Conservation (phyloP, 2,329 filamentous ascomycete species). For the Scedosporium minutisporum region DNA sequence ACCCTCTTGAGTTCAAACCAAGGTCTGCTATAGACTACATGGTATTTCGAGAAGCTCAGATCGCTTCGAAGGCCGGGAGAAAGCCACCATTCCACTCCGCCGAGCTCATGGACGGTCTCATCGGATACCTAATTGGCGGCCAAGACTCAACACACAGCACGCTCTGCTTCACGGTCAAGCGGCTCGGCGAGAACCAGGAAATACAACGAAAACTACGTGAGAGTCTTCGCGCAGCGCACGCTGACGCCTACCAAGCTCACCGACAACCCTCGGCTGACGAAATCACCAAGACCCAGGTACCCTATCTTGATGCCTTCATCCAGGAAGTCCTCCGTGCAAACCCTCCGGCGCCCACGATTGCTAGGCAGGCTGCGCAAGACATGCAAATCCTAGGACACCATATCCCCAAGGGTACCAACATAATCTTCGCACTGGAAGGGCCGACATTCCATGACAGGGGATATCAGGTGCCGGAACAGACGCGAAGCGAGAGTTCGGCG, state of each 20-base stretch:
- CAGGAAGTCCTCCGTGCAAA: slow-evolving; percentile 25
- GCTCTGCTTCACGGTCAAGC: slow-evolving; percentile 17
- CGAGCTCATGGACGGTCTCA: slow-evolving; percentile 18
- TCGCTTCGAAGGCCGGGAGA: slow-evolving; percentile 20
- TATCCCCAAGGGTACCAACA: slow-evolving; percentile 24
- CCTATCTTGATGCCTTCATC: slow-evolving; percentile 27
- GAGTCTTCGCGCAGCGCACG: slow-evolving; percentile 14
- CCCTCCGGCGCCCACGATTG: slow-evolving; percentile 17
- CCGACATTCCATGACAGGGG: slow-evolving; percentile 19
- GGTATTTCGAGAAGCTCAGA: slow-evolving; percentile 18
- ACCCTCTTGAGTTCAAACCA: too few relatives aligned
- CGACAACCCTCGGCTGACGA: slow-evolving; percentile 21
- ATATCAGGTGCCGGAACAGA: slow-evolving; percentile 17
- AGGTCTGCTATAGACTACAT: slow-evolving; percentile 19
- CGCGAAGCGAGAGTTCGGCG: slow-evolving; percentile 16
- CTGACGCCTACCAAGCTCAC: slow-evolving; percentile 11
- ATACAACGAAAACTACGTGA: slow-evolving; percentile 17
- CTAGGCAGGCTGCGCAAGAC: slow-evolving; percentile 20
- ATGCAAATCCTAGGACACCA: slow-evolving; percentile 22
- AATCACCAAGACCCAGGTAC: slow-evolving; percentile 17
- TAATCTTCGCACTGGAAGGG: slow-evolving; percentile 19
- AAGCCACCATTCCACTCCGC: slow-evolving; percentile 18
- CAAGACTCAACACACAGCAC: slow-evolving; percentile 16
- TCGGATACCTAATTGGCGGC: slow-evolving; percentile 16
- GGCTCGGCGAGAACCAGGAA: slow-evolving; percentile 14